phyloP scores from a whole-genome alignment of 2,329 filamentous ascomycete species.

The Eutypella sp. region DNA sequence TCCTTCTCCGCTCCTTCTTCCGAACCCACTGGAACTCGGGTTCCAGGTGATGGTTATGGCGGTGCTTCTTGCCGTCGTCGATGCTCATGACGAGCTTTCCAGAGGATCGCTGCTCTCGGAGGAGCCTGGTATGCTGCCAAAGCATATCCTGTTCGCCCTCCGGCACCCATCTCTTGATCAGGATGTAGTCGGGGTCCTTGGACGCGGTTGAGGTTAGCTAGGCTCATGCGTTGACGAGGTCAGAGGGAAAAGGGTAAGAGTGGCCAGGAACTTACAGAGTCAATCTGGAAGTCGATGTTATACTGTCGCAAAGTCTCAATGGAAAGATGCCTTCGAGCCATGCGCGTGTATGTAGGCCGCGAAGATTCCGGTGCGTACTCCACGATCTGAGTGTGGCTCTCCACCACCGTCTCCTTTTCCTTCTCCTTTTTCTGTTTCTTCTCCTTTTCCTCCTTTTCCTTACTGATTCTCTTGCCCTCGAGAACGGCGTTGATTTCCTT shows the following conservation, averaged over 20 bases:
- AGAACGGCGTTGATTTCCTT: slow-evolving; percentile 55
- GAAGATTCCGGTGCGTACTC: slow-evolving; percentile 13
- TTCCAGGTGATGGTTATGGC: slow-evolving; percentile 35
- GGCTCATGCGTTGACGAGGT: neutral
- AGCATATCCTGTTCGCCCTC: slow-evolving; percentile 67
- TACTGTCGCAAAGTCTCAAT: slow-evolving; percentile 55
- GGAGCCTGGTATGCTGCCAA: slow-evolving; percentile 63
- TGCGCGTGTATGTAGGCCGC: slow-evolving; percentile 57
- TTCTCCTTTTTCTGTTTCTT: slow-evolving; percentile 28
- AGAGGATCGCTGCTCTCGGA: slow-evolving; percentile 54
- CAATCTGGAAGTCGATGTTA: slow-evolving; percentile 53
- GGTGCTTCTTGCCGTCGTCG: slow-evolving; percentile 38
- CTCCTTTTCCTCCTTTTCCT: slow-evolving; percentile 40
- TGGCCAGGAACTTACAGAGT: slow-evolving; percentile 40
- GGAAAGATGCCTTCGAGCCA: slow-evolving; percentile 57
- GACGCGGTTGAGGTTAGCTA: slow-evolving; percentile 11
- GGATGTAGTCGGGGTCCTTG: slow-evolving; percentile 62
- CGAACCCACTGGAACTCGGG: slow-evolving; percentile 52
- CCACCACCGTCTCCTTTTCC: slow-evolving; percentile 8
- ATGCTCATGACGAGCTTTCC: slow-evolving; percentile 41
- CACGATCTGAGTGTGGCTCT: slow-evolving; percentile 3
- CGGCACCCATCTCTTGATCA: slow-evolving; percentile 70
- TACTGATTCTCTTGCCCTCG: slow-evolving; percentile 37
- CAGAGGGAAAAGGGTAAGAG: neutral
- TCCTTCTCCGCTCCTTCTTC: slow-evolving; percentile 44